Evolutionary conservation across 1,284 basidiomycete genomes (phyloP).

Genomic region (Sporisorium iseilematis-ciliati): DNA sequence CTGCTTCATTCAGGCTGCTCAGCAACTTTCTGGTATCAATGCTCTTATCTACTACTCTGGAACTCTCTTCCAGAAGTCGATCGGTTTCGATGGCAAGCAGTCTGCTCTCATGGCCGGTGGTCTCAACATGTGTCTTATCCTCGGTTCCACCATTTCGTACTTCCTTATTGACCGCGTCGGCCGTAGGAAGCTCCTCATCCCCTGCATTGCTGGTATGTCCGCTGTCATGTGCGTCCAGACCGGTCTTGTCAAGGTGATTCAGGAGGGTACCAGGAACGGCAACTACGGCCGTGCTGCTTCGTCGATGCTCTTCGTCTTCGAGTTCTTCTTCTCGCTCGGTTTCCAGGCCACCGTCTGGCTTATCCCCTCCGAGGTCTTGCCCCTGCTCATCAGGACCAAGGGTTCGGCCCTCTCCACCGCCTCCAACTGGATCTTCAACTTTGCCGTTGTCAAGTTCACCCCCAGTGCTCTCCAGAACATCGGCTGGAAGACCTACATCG

Average conservation of each 20-base stretch:
- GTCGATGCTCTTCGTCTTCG: constrained; percentile 77
- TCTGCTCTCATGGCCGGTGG: constrained; percentile 78
- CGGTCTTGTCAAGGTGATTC: constrained; percentile 73
- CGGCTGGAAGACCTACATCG: constrained; percentile 54
- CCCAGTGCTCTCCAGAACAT: constrained; percentile 75
- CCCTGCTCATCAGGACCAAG: constrained; percentile 69
- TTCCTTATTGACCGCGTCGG: constrained; percentile 74
- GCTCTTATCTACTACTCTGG: constrained; percentile 76
- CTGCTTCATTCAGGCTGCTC: constrained; percentile 77
- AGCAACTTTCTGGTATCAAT: constrained; percentile 79
- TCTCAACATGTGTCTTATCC: constrained; percentile 79
- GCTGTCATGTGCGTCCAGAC: constrained; percentile 76
- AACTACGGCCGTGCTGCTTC: constrained; percentile 73
- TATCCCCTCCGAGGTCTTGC: constrained; percentile 70
- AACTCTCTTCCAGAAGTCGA: constrained; percentile 69
- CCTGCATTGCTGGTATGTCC: constrained; percentile 77
- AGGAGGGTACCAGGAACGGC: constrained; percentile 59
- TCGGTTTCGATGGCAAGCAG: constrained; percentile 74
- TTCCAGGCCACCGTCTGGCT: constrained; percentile 79
- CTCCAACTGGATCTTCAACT: constrained; percentile 69
- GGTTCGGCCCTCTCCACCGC: constrained; percentile 68
- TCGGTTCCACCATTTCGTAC: constrained; percentile 76
- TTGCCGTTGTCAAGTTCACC: constrained; percentile 75
- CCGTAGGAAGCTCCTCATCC: constrained; percentile 78
- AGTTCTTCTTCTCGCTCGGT: constrained; percentile 78